phyloP scores from a whole-genome alignment of 345 rosid genomes.

The Lepidium aucheri region DNA sequence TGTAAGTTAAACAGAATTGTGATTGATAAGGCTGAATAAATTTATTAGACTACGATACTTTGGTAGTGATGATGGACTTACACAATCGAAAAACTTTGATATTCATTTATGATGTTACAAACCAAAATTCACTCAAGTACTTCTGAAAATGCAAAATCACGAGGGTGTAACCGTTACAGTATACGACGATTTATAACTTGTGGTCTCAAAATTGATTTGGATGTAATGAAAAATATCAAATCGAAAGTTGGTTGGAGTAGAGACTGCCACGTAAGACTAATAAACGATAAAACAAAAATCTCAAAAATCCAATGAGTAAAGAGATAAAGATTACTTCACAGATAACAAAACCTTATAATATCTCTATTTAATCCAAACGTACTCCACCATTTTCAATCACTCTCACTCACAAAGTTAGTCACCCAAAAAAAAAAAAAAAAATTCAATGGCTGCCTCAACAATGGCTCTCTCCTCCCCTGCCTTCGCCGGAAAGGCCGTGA shows the following conservation, averaged over 20 bases:
- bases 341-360: constrained; percentile 34
- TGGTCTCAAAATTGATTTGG: constrained; percentile 14
- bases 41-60: neutral
- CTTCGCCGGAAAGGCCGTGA: constrained; percentile 52
- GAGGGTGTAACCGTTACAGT: neutral
- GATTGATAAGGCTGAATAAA: neutral
- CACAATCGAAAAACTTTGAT: neutral
- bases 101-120: neutral
- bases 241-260: constrained; percentile 30
- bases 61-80: neutral
- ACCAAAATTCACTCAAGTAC: too few relatives aligned
- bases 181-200: neutral
- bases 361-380: constrained; percentile 22
- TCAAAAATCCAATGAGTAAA: constrained; percentile 40
- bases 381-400: neutral
- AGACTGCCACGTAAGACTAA: constrained; percentile 28
- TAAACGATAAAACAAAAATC: constrained; percentile 34
- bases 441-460: constrained; percentile 60
- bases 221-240: neutral
- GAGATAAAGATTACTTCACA: constrained; percentile 31
- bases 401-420: constrained; percentile 19
- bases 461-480: constrained; percentile 71
- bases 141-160: too few relatives aligned
- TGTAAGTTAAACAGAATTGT: too few relatives aligned
- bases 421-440: neutral